Conservation (phyloP, 208 protist species). For the Tritrichomonas musculus region DNA sequence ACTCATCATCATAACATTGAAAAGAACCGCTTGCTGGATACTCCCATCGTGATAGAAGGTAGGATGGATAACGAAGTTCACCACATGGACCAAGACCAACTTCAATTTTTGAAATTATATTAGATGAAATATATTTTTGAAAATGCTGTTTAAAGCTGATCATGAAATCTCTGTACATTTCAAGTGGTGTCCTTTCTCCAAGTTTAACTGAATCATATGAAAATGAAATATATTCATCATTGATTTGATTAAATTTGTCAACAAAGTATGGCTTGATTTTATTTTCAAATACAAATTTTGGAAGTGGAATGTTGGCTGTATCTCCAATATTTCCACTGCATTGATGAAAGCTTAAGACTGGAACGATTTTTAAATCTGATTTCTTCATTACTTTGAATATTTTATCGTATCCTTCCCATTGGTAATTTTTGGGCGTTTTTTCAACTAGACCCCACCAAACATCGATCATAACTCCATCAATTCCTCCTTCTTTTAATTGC, state of each 20-base stretch:
- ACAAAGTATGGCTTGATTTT: no score
- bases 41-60: no score
- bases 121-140: neutral
- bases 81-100: neutral
- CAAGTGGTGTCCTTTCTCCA: neutral
- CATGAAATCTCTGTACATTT: neutral
- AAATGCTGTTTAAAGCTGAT: neutral
- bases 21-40: neutral
- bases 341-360: no score
- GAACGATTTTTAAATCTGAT: neutral
- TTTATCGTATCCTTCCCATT: neutral
- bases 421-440: neutral
- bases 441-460: neutral
- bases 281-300: neutral
- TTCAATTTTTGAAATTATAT: neutral
- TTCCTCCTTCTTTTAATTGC: no score
- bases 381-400: neutral
- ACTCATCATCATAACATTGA: neutral
- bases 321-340: conserved; percentile 8
- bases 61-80: no score
- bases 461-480: no score
- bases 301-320: neutral
- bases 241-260: no score
- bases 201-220: no score
- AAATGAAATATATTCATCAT: no score